Percentiles rank a stretch among this genome's conserved stretches.
Conservation (phyloP, 2,329 filamentous ascomycete genomes). For the Exserohilum turcica region DNA sequence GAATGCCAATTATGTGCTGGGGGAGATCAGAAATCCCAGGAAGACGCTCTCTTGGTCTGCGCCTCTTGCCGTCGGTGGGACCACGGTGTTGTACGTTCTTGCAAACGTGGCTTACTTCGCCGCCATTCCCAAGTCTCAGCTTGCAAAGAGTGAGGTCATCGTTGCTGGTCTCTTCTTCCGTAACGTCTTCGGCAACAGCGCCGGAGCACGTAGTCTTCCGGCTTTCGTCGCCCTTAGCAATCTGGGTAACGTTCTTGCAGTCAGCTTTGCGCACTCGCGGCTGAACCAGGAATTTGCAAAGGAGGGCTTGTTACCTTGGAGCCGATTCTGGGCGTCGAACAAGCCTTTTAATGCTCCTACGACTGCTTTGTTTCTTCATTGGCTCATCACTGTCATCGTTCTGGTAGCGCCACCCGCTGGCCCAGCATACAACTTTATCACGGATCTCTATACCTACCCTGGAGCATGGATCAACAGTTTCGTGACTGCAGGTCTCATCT, state of each 20-base stretch:
- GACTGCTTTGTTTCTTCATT: conserved; percentile 64
- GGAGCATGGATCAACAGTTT: conserved; percentile 48
- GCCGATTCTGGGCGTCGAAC: conserved; percentile 70
- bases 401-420: conserved; percentile 70
- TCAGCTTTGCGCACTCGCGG: conserved; percentile 64
- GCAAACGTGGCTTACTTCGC: conserved; percentile 71
- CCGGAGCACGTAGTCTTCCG: conserved; percentile 49
- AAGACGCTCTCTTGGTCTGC: conserved; percentile 62
- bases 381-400: conserved; percentile 67
- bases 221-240: conserved; percentile 66
- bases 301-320: conserved; percentile 70
- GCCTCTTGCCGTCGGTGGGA: conserved; percentile 62
- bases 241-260: conserved; percentile 65
- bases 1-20: conserved; percentile 63
- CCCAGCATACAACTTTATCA: conserved; percentile 70
- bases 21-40: conserved; percentile 61
- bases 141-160: conserved; percentile 63
- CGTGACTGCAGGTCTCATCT: conserved; percentile 44
- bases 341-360: conserved; percentile 68
- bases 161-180: conserved; percentile 66
- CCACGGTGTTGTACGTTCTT: conserved; percentile 66
- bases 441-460: conserved; percentile 55
- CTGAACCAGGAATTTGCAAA: conserved; percentile 71
- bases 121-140: conserved; percentile 63
- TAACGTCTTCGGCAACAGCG: conserved; percentile 64